Evolutionary conservation across 371 early-diverging fungal species (phyloP), one percentile per base, ranked within the genome.

Genomic region (Syncephalastrum monosporum): DNA sequence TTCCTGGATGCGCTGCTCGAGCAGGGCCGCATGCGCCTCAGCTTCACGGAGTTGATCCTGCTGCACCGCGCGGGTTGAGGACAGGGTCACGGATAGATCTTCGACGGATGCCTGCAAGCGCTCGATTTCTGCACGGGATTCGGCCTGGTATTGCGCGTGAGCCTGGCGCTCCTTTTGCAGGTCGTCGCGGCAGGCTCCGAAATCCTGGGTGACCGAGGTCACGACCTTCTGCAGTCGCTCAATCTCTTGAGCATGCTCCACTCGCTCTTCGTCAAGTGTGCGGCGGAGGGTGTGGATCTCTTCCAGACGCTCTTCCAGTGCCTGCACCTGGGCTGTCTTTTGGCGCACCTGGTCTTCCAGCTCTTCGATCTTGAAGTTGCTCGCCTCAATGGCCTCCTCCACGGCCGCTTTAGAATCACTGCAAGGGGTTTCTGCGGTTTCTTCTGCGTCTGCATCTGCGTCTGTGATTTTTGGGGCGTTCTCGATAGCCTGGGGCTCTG

Each of bases 221-320:
- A 61, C 38, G 2, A n/a, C 16, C 3, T 42, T 42, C 53, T 73
- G 66, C 0, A 71, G 58, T 4, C 59, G 56, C 7, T 43, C 14
- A 6, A 65, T 66, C 16, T 70, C 62, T 15, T 50, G 12, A 1
- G 43, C 13, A 27, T 71, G 75, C 1, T 25, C n/a, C 41, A 63
- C 65, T 3, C 73, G 61, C 49, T 62, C 13, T 6, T 59, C 41
- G 38, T 41, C 38, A 17, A 68, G 17, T 14, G 72, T 71, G 2
- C 45, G 16, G 14, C 65, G 71, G 15, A 73, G 29, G 0, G 42
- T 6, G 7, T 68, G 66, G 19, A 72, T 59, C 23, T 72, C 75
- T n/a, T 47, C 46, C 46, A 77, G 44, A 4, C 46, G 51, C 3
- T 60, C 33, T 16, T 65, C 53, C 4, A 74, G 54, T 33, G 38